phyloP scores from a whole-genome alignment of 495 filamentous ascomycete species.

The Trichoderma reesei region DNA sequence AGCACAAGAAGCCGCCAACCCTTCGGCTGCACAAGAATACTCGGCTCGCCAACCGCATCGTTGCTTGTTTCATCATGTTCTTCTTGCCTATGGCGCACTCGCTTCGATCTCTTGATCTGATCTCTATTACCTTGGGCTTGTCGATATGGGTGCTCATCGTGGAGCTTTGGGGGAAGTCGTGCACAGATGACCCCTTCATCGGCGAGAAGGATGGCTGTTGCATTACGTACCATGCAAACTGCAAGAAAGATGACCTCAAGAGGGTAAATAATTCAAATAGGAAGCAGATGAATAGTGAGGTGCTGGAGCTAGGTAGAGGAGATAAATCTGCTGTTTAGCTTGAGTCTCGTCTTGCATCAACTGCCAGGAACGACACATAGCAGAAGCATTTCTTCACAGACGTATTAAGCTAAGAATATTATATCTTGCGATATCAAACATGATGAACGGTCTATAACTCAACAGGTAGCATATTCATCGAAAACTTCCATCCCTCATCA shows the following conservation, averaged over 20 bases:
- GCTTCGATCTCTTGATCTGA: conserved; percentile 39
- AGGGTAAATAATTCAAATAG: conserved; percentile 18
- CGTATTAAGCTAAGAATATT: no score
- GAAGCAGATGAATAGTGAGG: conserved; percentile 19
- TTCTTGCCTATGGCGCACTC: conserved; percentile 35
- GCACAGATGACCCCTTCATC: conserved; percentile 33
- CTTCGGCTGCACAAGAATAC: conserved; percentile 37
- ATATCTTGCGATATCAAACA: no score
- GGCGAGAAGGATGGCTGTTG: conserved; percentile 16
- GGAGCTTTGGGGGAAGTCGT: conserved; percentile 42
- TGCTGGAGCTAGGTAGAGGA: conserved; percentile 27
- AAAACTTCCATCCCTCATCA: not conserved
- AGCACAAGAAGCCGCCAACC: conserved; percentile 22
- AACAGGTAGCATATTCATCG: no score
- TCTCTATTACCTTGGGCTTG: conserved; percentile 39
- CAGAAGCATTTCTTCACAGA: no score
- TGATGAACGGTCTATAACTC: no score
- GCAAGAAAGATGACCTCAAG: conserved; percentile 26
- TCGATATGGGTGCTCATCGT: conserved; percentile 36
- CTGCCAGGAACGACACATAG: no score
- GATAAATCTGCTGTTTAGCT: conserved; percentile 17
- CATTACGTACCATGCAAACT: conserved; percentile 30
- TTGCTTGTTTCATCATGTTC: conserved; percentile 37
- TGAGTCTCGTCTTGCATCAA: not conserved
- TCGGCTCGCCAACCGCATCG: conserved; percentile 37